Base-by-base conservation (phyloP, 2,329 filamentous ascomycete species). In the Diaporthe vexans region DNA sequence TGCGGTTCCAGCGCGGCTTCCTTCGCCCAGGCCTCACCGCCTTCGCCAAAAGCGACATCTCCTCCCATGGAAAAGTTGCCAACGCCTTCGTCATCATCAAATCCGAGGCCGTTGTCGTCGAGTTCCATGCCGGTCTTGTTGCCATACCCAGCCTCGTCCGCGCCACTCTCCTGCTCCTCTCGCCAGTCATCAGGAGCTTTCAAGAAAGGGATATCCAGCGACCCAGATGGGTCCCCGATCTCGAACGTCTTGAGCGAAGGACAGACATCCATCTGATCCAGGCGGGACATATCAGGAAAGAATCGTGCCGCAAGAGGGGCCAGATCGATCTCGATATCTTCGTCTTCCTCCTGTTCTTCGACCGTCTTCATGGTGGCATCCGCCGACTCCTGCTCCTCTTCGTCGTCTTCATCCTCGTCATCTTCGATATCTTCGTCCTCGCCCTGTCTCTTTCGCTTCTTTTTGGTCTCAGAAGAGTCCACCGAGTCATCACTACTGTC, bases 221-320 rank as follows among this genome's bases (percentile, higher is more conserved):
- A 93, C 11, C 93, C 94, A 35, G 94, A 94, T 4, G 94, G 92
- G 81, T 97, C 93, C 33, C 96, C 95, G 0, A 99, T 88, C 78
- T 98, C 95, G 79, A 98, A 97, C 21, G 92, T 95, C 84, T 98
- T 98, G 77, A 99, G 88, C 0, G 96, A 98, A 0, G 96, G 96
- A 80, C 97, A 99, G 21, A 99, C 93, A 81, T 98, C 95, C 79
- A 98, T 93, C 77, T 93, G 91, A 73, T 97, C 95, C 9, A 99
- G 87, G 10, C 86, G 86, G 73, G 89, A 86, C 11, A 98, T 87
- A 78, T 97, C 92, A 0, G 95, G 94, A 80, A 99, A 97, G 86
- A 98, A 99, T 74, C 91, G 94, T 35, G 90, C 87, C 7, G 93
- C 94, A 0, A 99, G 89, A 1, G 90, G 87, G 33, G 86, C 87